Evolutionary conservation across 768 basidiomycete species (phyloP), one percentile per base, ranked within the genome.

Genomic region (Bullera alba): DNA sequence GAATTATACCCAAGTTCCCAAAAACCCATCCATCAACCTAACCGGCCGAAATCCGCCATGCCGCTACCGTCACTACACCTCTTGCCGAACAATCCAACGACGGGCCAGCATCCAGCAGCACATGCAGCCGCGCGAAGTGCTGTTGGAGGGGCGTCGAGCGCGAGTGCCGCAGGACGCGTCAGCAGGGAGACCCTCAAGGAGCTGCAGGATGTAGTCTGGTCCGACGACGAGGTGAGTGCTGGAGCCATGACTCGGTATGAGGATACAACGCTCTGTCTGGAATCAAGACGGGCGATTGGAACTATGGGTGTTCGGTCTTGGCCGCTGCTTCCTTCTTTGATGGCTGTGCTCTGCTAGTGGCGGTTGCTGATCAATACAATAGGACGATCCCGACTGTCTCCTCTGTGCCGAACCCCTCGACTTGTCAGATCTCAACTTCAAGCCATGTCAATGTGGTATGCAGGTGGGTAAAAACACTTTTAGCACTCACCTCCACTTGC

Each of bases 401-500:
- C 81, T 99, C 53, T 99, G 95, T 76, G 82, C 96, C 37, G 93
- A 97, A 70, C 91, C 95, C 77, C 90, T 99, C 85, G 95, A 97
- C 76, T 82, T 96, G 61, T 90, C 90, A 43, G 95, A 99, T 80
- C 81, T 96, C 73, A 93, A 93, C 77, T 99, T 99, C 77, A 93
- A 91, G 77, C 95, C 95, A 23, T 99, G 95, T 75, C 83, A 91
- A 45, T 99, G 95, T 75, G 95, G 95, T 54, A 95, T 97, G 76
- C 95, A 96, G 81, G 95, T 86, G 57, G 48, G 74, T n/a, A n/a
- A n/a, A n/a, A n/a, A n/a, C n/a, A n/a, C n/a, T n/a, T 46, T 51
- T 21, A 17, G 39, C 41, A 35, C 44, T 22, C 15, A 30, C 4
- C 4, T n/a, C 43, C 45, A 16, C 8, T 19, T 27, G 34, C 26